Evolutionary conservation across 805 yeast species (phyloP), one percentile per base, ranked within the genome.

Genomic region (Candida tibetensis): DNA sequence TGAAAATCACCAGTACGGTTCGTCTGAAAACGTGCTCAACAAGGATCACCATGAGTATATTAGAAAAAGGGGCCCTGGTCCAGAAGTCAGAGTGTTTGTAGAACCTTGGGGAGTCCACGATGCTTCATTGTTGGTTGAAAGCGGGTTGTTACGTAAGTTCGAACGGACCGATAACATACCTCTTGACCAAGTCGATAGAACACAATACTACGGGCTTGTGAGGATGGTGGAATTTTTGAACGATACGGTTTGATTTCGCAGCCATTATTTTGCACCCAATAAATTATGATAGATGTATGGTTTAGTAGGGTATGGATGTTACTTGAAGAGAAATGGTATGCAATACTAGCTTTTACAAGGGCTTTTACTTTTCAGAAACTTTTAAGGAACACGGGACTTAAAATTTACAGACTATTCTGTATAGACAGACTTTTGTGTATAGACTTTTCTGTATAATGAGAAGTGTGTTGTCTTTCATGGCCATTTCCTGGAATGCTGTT

Each of bases 91-190:
- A 15, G 36, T 49, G 5, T 55, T 48, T 28, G 50, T 35, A 17
- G 69, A 64, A 38, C 69, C 70, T 2, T 62, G 63, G 66, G 70
- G 70, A 8, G 43, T 60, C 34, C 70, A 64, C 48, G 70, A 63
- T 43, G 37, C 58, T 1, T 21, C 39, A 2, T 53, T 62, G 26
- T 51, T 57, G 33, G 49, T 59, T 36, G 70, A 64, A 37, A 41
- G 50, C 38, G 50, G 41, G 13, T 33, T 50, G 16, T 42, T 57
- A 29, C 45, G 41, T 21, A 43, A 44, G 34, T 41, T 46, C 21
- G 44, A 42, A 13, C 41, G 41, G 12, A 34, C 34, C 4, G 32
- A 36, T 5, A 14, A 26, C 17, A 10, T 30, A 15, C 17, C 30
- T 4, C 17, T 44, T 4, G 34, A 37, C 4, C 37, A 37, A 17